phyloP scores from a whole-genome alignment of 768 basidiomycete genomes.

The Crepidotus variabilis region DNA sequence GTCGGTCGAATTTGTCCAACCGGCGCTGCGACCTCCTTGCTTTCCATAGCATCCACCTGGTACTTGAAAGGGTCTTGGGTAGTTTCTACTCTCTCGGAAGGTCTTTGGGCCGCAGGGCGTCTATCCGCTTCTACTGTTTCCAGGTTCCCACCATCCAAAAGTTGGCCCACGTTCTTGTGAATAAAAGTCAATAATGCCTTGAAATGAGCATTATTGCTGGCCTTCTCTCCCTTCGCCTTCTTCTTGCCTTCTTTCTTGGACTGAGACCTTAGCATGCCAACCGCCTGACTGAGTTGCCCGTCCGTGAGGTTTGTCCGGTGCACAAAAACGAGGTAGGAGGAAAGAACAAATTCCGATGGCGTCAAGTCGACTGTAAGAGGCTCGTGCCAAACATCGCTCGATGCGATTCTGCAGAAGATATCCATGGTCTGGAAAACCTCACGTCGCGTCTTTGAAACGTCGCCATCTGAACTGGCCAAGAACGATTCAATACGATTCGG shows the following conservation, averaged over 20 bases:
- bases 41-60: too few species aligned
- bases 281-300: slow-evolving; percentile 38
- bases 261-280: slow-evolving; percentile 27
- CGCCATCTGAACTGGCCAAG: slow-evolving; percentile 11
- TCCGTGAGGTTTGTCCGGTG: slow-evolving; percentile 28
- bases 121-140: neutral
- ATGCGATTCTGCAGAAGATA: slow-evolving; percentile 17
- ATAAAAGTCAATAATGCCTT: slow-evolving; percentile 15
- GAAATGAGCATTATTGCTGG: slow-evolving; percentile 6
- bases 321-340: slow-evolving; percentile 35
- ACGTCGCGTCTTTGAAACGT: neutral
- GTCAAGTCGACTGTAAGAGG: slow-evolving; percentile 11
- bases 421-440: slow-evolving; percentile 12
- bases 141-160: slow-evolving; percentile 1
- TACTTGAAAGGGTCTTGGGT: slow-evolving; percentile 5
- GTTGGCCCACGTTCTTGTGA: slow-evolving; percentile 12
- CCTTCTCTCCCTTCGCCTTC: slow-evolving; percentile 1
- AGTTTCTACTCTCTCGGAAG: slow-evolving; percentile 1
- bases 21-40: neutral
- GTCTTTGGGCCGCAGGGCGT: neutral
- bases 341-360: slow-evolving; percentile 31
- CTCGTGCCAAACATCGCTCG: slow-evolving; percentile 7
- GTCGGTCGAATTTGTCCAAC: neutral
- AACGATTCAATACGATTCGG: slow-evolving; percentile 21
- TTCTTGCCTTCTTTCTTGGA: neutral